Base-by-base conservation (phyloP, 768 basidiomycete species). In the Mycena indigotica region DNA sequence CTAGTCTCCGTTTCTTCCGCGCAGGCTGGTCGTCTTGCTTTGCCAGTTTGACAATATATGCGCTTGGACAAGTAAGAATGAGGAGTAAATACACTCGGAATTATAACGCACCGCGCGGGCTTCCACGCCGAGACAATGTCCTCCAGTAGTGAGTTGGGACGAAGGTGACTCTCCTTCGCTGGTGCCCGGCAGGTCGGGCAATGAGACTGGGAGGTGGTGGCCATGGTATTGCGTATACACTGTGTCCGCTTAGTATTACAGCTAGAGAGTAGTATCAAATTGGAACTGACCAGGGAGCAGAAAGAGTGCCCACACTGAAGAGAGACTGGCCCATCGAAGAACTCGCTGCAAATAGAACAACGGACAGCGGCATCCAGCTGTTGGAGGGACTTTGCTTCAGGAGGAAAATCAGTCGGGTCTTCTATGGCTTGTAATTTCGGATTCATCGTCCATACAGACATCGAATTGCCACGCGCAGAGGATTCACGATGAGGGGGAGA, bases 241-340 rank as follows among this genome's bases (percentile, higher is more conserved):
- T 93, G 56, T 21, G 45, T 32, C 48, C 26, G n/a, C n/a, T n/a
- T n/a, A n/a, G n/a, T n/a, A n/a, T n/a, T n/a, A n/a, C n/a, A n/a
- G n/a, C n/a, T n/a, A n/a, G n/a, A 50, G 29, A 32, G 52, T 28
- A 61, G 28, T 44, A 52, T 57, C 25, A 25, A 10, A 17, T 32
- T 19, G 29, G 21, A 2, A n/a, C 86, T 64, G 61, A 91, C 89
- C 65, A 82, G 67, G 15, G 89, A 91, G 73, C 92, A 93, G 68
- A 93, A 94, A 48, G 84, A 87, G 65, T 94, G 92, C 1, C 90
- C 91, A 66, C 92, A 93, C 4, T 70, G 69, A 3, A 93, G 79
- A 2, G 83, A 84, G 25, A 93, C 86, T 4, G 92, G 92, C 0
- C 80, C 90, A 51, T 82, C 81, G 65, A 84, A 89, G 29, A 86